phyloP scores from a whole-genome alignment of 805 yeast genomes.

The Hanseniaspora clermontiae region DNA sequence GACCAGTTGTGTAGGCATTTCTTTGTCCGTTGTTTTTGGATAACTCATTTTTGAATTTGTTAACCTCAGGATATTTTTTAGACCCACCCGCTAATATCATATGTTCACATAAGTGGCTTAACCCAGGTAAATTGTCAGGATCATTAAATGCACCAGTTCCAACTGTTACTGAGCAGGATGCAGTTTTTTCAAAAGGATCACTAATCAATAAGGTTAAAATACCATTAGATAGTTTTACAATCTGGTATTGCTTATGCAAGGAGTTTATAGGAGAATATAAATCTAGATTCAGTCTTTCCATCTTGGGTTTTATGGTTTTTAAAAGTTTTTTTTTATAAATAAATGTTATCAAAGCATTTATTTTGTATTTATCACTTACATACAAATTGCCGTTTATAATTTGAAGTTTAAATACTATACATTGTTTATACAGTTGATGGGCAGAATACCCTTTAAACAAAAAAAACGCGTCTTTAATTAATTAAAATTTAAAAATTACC shows the following conservation, averaged over 20 bases:
- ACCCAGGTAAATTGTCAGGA: slow-evolving; percentile 55
- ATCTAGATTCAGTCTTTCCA: slow-evolving; percentile 14
- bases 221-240: slow-evolving; percentile 53
- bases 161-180: slow-evolving; percentile 62
- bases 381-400: no score
- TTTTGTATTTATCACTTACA: no score
- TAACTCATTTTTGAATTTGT: slow-evolving; percentile 34
- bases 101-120: slow-evolving; percentile 88
- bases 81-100: slow-evolving; percentile 45
- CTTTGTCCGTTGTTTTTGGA: slow-evolving; percentile 41
- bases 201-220: slow-evolving; percentile 55
- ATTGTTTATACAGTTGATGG: no score
- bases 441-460: not conserved
- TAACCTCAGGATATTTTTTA: slow-evolving; percentile 39
- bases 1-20: slow-evolving; percentile 62
- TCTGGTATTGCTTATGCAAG: slow-evolving; percentile 32
- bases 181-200: slow-evolving; percentile 53
- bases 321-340: not conserved
- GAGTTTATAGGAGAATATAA: slow-evolving; percentile 29
- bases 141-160: slow-evolving; percentile 74
- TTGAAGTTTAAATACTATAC: no score
- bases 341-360: no score
- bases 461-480: not conserved
- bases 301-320: not conserved
- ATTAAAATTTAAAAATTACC: not conserved